Conservation (phyloP, 306 rosid species). For the Trifolium repens region DNA sequence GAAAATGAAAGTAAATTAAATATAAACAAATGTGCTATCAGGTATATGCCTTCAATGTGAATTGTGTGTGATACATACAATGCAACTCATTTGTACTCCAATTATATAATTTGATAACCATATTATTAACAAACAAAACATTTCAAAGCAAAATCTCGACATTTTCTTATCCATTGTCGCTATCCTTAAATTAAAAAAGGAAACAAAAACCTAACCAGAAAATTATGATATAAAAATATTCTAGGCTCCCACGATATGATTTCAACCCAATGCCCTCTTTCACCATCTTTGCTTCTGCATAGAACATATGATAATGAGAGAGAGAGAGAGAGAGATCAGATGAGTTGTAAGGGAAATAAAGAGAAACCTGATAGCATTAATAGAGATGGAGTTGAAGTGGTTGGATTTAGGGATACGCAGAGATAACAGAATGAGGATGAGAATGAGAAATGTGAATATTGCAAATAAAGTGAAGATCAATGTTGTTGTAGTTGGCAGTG, state of each 20-base stretch:
- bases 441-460: slow-evolving; percentile 68
- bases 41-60: too few relatives aligned
- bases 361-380: slow-evolving; percentile 43
- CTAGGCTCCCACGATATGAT: slow-evolving; percentile 92
- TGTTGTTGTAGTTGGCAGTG: slow-evolving; percentile 41
- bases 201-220: slow-evolving; percentile 57
- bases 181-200: background rate
- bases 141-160: background rate
- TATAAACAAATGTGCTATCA: too few relatives aligned
- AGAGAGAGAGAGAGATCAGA: background rate
- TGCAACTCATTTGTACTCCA: too few relatives aligned
- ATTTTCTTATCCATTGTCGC: too few relatives aligned
- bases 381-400: slow-evolving; percentile 70
- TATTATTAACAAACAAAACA: background rate
- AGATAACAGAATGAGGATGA: slow-evolving; percentile 51
- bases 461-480: slow-evolving; percentile 55
- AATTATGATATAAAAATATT: slow-evolving; percentile 85
- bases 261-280: slow-evolving; percentile 73
- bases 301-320: slow-evolving; percentile 11
- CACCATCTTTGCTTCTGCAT: slow-evolving; percentile 26
- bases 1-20: too few relatives aligned
- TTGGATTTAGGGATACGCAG: slow-evolving; percentile 68
- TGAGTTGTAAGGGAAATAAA: background rate
- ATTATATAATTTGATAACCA: background rate
- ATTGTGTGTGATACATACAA: too few relatives aligned